These are phyloP conservation scores for Alnus glutinosa DNA, from an alignment of 306 rosid genomes.

Conservation along the genomic window DNA sequence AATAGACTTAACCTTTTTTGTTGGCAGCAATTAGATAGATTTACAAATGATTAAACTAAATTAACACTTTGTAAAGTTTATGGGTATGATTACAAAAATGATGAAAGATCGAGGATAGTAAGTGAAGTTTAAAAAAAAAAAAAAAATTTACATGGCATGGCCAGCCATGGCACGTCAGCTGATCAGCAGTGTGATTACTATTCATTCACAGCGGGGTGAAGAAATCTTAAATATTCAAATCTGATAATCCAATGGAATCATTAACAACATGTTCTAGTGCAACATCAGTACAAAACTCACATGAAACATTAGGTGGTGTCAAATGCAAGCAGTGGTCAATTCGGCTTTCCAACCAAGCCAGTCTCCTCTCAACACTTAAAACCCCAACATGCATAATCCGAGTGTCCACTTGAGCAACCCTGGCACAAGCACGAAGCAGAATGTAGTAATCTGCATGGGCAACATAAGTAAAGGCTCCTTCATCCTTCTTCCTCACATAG, in stretches of 20 bases:
- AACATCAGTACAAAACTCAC: conserved; percentile 54
- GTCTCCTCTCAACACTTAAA: conserved; percentile 71
- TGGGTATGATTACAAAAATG: too few species aligned
- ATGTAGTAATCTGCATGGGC: conserved; percentile 94
- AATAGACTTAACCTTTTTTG: too few species aligned
- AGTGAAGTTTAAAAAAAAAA: too few species aligned
- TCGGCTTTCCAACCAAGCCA: conserved; percentile 69
- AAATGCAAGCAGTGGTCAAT: conserved; percentile 46
- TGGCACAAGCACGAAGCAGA: conserved; percentile 75
- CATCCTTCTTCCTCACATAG: conserved; percentile 66
- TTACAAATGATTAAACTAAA: too few species aligned
- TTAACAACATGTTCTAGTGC: conserved; percentile 30
- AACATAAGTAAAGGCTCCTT: conserved; percentile 57
- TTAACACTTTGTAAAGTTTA: too few species aligned
- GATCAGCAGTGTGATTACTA: too few species aligned
- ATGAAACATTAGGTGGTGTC: conserved; percentile 50
- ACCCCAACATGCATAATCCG: conserved; percentile 76
- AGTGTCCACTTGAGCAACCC: conserved; percentile 65
- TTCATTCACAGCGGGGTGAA: neutral
- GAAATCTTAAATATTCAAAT: conserved; percentile 31
- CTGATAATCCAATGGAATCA: conserved; percentile 32
- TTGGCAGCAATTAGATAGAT: too few species aligned
- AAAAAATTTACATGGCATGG: too few species aligned
- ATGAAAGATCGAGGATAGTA: too few species aligned
- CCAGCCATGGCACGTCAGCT: too few species aligned